These are phyloP conservation scores for Euphorbia pulcherrima DNA, from an alignment of 345 rosid species.

Conservation along the genomic window DNA sequence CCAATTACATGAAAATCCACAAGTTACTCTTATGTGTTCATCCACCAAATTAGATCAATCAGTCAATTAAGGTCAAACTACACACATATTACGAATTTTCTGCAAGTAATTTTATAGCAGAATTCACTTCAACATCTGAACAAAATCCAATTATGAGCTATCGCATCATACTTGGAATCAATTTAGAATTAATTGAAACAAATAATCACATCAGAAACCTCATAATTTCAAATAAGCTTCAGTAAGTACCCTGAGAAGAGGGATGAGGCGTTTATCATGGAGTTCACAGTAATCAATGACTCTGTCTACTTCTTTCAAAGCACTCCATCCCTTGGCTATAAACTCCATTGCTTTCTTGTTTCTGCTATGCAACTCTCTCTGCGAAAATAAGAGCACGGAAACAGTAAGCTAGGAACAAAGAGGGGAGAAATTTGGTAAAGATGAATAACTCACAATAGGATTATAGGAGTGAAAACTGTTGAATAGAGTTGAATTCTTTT, in stretches of 20 bases:
- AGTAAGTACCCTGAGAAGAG: conserved; percentile 40
- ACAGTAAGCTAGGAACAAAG: neutral
- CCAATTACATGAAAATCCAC: too few species aligned
- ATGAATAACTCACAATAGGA: conserved; percentile 21
- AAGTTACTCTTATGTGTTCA: too few species aligned
- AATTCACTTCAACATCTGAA: neutral
- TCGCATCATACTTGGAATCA: neutral
- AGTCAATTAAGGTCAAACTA: neutral
- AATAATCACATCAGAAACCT: neutral
- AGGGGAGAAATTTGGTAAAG: neutral
- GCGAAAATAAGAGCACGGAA: neutral
- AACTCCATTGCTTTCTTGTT: conserved; percentile 87
- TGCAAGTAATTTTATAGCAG: neutral
- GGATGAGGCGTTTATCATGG: conserved; percentile 80
- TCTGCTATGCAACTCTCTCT: conserved; percentile 76
- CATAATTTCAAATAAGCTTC: neutral
- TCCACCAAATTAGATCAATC: too few species aligned
- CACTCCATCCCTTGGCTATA: conserved; percentile 81
- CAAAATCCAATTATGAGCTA: neutral
- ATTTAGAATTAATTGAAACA: neutral
- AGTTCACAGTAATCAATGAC: conserved; percentile 81
- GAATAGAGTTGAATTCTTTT: conserved; percentile 2
- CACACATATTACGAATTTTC: neutral
- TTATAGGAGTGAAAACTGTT: conserved; percentile 15
- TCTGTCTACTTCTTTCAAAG: conserved; percentile 82